Base-by-base conservation (phyloP, 176 grass and related monocot genomes). In the Microstegium vimineum region DNA sequence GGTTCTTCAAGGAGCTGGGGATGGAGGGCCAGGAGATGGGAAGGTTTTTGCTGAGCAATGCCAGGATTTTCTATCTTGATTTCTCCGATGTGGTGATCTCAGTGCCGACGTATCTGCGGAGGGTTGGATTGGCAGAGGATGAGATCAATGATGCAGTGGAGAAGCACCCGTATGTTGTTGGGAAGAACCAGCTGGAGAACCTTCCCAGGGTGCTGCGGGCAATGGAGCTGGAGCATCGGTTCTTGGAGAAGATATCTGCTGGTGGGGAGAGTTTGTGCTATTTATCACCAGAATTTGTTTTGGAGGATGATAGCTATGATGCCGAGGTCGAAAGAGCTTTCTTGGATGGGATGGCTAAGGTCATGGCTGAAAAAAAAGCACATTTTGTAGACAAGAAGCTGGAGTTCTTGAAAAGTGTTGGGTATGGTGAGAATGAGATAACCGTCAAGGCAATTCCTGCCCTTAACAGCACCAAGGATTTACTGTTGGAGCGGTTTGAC, bases 391-490 rank as follows among this genome's bases (percentile, higher is more conserved):
- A 83, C 36, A 69, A 15, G 11, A 98, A 93, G 74, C 31, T 91
- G 30, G 88, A 93, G 36, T 94, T 98, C 85, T 81, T 98, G 73
- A 94, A 92, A 42, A 76, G 75, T 64, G 87, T 98, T 71, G 95
- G 95, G 41, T 94, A 90, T 71, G 92, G 88, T 41, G 87, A 87
- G 82, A 98, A 98, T 54, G 80, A 87, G 71, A 74, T 42, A 33
- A 64, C 79, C 18, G 41, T 78, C n/a, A 87, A 47, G 47, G 8
- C 75, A 51, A 49, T 90, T 10, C 65, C 74, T 81, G 32, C 38
- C 18, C 4, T 98, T 34, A 84, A 83, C 52, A 74, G 90, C 78
- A 88, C 54, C 38, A 82, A 52, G 52, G 81, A 94, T 77, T 71
- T 81, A 41, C 72, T 98, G 69, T 83, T 88, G 42, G 90, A 88